Evolutionary conservation across 2,329 filamentous ascomycete species (phyloP), one percentile per base, ranked within the genome.

Genomic region (Fusarium circinatum): DNA sequence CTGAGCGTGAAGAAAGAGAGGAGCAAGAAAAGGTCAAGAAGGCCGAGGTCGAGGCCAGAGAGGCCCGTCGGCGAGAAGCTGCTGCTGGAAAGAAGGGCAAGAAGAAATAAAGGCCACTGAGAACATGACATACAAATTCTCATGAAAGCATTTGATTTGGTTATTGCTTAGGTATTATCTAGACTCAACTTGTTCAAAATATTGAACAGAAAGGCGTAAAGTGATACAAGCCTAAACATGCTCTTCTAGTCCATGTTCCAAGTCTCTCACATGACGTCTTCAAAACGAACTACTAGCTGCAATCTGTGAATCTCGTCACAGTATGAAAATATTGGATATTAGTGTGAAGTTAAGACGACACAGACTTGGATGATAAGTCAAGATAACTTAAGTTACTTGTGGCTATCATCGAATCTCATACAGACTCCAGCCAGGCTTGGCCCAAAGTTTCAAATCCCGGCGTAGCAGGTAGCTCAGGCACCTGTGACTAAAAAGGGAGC

Each of bases 1-100:
- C 88, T 14, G 89, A 90, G 80, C 88, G 86, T 73, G 88, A 90
- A 77, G 88, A 89, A 79, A 84, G 78, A 52, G 88, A 90, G 5
- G 87, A 84, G 20, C 82, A 84, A 64, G 87, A 89, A 65, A 85
- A 84, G 75, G 80, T 80, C 15, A 85, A 85, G 75, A 84, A 80
- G 77, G 80, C 83, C 6, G 87, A 90, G 79, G 84, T 89, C 39
- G 87, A 89, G 45, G 86, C 85, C 5, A 86, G 81, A 76, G 88
- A 90, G 79, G 86, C 88, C 49, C 75, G 75, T 48, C 89, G 89
- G 84, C 85, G 84, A 80, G 88, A 34, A 86, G 86, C 85, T 13
- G 88, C 87, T 13, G 84, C 80, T 49, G 65, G 65, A 32, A 86
- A 86, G 81, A 88, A 88, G 78, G 78, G 80, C 71, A 88, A 88